Evolutionary conservation across 768 basidiomycete genomes (phyloP), one percentile per base, ranked within the genome.

Genomic region (Filobasidium floriforme): DNA sequence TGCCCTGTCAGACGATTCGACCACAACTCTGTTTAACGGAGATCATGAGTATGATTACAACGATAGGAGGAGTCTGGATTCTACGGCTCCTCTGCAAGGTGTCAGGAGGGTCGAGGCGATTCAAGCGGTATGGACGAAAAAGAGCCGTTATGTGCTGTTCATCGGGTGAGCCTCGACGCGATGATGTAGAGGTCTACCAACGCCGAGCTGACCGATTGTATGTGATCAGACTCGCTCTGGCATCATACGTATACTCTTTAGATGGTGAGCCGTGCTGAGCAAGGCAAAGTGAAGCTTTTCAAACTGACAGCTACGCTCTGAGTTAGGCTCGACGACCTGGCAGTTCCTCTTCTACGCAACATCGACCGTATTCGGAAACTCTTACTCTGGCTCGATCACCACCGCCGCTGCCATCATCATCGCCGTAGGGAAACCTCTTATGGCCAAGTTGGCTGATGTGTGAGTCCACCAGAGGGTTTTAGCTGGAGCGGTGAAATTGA

Each of bases 231-330:
- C 76, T 89, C 65, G 87, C 81, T 15, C 82, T 88, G 0, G 86
- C 87, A 0, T 84, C 87, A 0, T 90, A 88, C 75, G 86, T 89
- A 65, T 90, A 89, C 76, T 88, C 88, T 0, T 81, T 90, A 37
- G 88, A 89, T 67, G 81, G 76, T 75, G 24, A 60, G 69, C 65
- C 15, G 22, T 24, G 14, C 46, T 49, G 6, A 15, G 44, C 28
- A 9, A 37, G n/a, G 32, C 32, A 37, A 4, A 37, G 3, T 10
- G n/a, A 11, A n/a, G 18, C 41, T 51, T 5, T 26, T 55, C 41
- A 9, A 24, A 9, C 28, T 15, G 15, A 18, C 60, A 61, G 32
- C 4, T 9, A 37, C 32, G 32, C 32, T 18, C 11, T 9, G 32
- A 7, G 10, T 28, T 26, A 73, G 69, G 83, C 24, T 82, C 84